Percentiles rank a stretch among this genome's conserved stretches.
These are phyloP conservation scores for Neurospora crassa DNA, from an alignment of 2,329 filamentous ascomycete genomes.

Conservation along the genomic window DNA sequence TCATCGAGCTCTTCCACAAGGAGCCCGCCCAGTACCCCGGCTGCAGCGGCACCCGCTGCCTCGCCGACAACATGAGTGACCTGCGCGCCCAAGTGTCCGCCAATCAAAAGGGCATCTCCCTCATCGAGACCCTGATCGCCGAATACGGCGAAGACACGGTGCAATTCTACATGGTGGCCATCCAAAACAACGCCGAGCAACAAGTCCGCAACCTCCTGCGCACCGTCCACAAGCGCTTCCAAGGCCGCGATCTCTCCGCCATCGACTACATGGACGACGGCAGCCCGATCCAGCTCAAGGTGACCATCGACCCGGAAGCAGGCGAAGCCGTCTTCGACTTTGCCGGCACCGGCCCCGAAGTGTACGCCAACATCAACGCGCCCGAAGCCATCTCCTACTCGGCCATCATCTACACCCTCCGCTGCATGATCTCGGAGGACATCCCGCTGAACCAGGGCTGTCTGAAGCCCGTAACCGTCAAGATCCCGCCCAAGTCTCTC, in stretches of 20 bases:
- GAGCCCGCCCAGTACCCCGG: conserved; percentile 68
- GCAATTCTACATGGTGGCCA: conserved; percentile 74
- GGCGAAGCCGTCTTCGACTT: conserved; percentile 75
- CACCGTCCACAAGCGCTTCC: conserved; percentile 57
- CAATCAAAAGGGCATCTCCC: conserved; percentile 74
- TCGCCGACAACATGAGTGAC: conserved; percentile 78
- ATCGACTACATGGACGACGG: conserved; percentile 85
- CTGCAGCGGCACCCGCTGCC: conserved; percentile 68
- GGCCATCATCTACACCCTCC: conserved; percentile 78
- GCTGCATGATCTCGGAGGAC: conserved; percentile 69
- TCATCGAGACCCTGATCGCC: conserved; percentile 64
- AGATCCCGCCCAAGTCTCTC: conserved; percentile 63
- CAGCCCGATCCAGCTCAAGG: conserved; percentile 62
- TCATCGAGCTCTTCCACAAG: conserved; percentile 60
- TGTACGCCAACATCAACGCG: conserved; percentile 69
- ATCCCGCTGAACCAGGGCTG: conserved; percentile 86
- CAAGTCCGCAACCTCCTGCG: conserved; percentile 68
- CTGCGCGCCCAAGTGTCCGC: conserved; percentile 80
- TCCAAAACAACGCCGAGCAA: conserved; percentile 70
- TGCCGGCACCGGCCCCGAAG: conserved; percentile 63
- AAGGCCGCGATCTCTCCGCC: conserved; percentile 61
- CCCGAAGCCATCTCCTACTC: conserved; percentile 68
- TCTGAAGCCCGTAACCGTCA: conserved; percentile 64
- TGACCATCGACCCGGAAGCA: conserved; percentile 64
- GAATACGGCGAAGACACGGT: conserved; percentile 73